Evolutionary conservation across 148 eudicot genomes (phyloP).

Genomic region (Cornus controversa): DNA sequence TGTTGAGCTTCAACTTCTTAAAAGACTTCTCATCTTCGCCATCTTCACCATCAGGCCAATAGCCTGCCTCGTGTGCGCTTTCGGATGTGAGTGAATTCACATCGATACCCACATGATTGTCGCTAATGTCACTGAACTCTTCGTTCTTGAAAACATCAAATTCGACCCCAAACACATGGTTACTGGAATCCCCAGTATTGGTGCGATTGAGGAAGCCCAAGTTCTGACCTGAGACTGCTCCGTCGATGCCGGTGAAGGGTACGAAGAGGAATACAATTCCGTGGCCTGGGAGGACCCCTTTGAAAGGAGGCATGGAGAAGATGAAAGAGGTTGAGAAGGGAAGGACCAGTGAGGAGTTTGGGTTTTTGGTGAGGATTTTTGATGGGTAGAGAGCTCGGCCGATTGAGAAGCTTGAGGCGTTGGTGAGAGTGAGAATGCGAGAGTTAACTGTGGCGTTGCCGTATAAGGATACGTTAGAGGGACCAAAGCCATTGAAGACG

Average conservation of each 20-base stretch:
- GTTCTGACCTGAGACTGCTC: conserved; percentile 8
- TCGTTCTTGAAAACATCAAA: conserved; percentile 21
- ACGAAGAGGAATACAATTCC: conserved; percentile 27
- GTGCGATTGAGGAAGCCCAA: conserved; percentile 21
- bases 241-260: conserved; percentile 13
- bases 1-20: conserved; percentile 20
- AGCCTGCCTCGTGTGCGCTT: conserved; percentile 15
- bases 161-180: conserved; percentile 18
- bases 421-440: conserved; percentile 20
- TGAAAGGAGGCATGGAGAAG: conserved; percentile 25
- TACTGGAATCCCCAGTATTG: conserved; percentile 4
- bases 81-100: conserved; percentile 15
- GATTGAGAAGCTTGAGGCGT: conserved; percentile 1
- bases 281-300: conserved; percentile 9
- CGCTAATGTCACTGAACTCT: conserved; percentile 17
- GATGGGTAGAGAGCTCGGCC: conserved; percentile 22
- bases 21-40: not conserved
- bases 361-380: conserved; percentile 16
- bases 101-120: conserved; percentile 21
- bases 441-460: conserved; percentile 15
- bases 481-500: conserved; percentile 21
- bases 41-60: not conserved
- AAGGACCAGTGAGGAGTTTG: conserved; percentile 5
- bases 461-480: conserved; percentile 9
- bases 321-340: conserved; percentile 22